phyloP scores from a whole-genome alignment of 129 eudicot species.

The Chrysanthemum seticuspe region DNA sequence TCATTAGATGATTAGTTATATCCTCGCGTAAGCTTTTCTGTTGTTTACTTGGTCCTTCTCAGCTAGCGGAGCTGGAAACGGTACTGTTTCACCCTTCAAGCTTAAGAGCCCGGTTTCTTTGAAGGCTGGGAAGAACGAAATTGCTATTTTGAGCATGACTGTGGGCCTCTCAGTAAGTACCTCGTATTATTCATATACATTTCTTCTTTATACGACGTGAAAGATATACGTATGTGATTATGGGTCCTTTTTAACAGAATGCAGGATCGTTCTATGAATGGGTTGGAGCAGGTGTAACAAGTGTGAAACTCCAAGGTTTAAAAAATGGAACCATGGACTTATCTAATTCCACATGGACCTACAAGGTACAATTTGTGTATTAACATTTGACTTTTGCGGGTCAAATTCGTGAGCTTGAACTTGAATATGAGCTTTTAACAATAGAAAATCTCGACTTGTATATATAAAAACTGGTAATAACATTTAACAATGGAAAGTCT shows the following conservation, averaged over 20 bases:
- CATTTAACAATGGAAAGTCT: not conserved
- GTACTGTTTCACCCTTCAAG: conserved; percentile 20
- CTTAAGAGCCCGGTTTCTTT: conserved; percentile 51
- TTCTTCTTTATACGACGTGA: not conserved
- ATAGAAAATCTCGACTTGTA: not conserved
- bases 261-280: conserved; percentile 93
- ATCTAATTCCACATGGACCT: conserved; percentile 60
- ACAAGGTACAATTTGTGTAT: conserved; percentile 52
- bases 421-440: not conserved
- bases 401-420: not conserved
- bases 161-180: conserved; percentile 74
- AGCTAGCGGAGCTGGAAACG: conserved; percentile 88
- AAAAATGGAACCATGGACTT: conserved; percentile 61
- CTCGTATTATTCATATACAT: not conserved
- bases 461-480: not conserved
- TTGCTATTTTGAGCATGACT: conserved; percentile 87
- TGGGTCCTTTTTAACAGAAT: conserved; percentile 36
- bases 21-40: conserved; percentile 2
- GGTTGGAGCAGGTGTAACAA: conserved; percentile 89
- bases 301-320: conserved; percentile 55
- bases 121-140: conserved; percentile 75
- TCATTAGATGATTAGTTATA: not conserved
- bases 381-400: conserved; percentile 18
- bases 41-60: conserved; percentile 30
- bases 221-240: not conserved